Conservation (phyloP, 1,284 basidiomycete species). For the Apiotrichum gracile region DNA sequence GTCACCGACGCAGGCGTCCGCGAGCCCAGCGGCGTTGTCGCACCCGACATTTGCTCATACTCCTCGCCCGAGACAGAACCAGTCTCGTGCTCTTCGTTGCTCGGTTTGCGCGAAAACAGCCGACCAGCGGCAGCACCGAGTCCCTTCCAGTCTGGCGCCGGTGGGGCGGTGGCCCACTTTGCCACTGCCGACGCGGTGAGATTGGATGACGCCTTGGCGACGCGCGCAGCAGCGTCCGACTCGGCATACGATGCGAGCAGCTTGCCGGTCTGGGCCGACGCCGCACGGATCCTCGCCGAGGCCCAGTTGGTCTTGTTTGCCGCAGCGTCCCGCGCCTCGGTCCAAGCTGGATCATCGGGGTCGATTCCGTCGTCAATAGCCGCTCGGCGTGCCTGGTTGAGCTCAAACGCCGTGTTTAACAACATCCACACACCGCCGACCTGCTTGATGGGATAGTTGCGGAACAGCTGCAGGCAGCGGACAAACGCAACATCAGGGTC, state of each 20-base stretch:
- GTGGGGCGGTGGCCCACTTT: conserved; percentile 11
- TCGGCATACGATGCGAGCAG: conserved; percentile 18
- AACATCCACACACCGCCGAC: conserved; percentile 29
- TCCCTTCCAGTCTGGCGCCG: conserved; percentile 14
- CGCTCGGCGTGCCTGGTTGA: conserved; percentile 25
- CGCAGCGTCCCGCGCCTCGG: conserved; percentile 6
- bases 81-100: conserved; percentile 8
- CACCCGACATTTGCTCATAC: conserved; percentile 6
- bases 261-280: conserved; percentile 8
- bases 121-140: conserved; percentile 11
- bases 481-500: conserved; percentile 26
- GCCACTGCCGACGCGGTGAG: conserved; percentile 20
- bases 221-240: conserved; percentile 22
- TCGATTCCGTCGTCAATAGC: conserved; percentile 22
- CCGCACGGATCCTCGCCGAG: conserved; percentile 9
- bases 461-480: conserved; percentile 25
- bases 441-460: conserved; percentile 24
- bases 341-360: conserved; percentile 20
- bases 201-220: conserved; percentile 23
- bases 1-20: neutral
- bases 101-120: conserved; percentile 1
- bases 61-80: conserved; percentile 13
- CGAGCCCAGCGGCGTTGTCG: neutral
- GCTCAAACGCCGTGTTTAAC: conserved; percentile 27
- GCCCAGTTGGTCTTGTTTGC: conserved; percentile 9